phyloP scores from a whole-genome alignment of 2,329 filamentous ascomycete genomes.

The Ceratocystis eucalypticola region DNA sequence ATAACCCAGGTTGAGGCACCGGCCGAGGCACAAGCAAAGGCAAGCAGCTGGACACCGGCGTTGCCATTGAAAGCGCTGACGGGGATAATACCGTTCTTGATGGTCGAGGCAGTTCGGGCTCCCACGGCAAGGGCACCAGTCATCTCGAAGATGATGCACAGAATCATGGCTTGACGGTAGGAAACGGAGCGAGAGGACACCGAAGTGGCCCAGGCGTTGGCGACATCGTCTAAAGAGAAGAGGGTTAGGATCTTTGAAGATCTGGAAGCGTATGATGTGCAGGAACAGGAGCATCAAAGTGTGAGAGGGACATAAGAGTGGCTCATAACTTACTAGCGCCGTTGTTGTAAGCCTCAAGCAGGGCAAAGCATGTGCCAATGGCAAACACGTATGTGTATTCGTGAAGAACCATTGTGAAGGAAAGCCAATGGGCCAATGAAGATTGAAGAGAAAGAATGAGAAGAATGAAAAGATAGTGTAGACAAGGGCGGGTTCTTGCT shows the following conservation, averaged over 20 bases:
- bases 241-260: constrained; percentile 6
- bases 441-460: background rate
- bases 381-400: constrained; percentile 59
- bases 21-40: constrained; percentile 50
- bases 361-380: constrained; percentile 62
- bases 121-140: constrained; percentile 53
- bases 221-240: constrained; percentile 55
- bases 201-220: constrained; percentile 69
- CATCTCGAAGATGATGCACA: constrained; percentile 55
- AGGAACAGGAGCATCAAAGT: background rate
- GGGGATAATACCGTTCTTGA: constrained; percentile 66
- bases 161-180: constrained; percentile 54
- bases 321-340: constrained; percentile 50
- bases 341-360: constrained; percentile 68
- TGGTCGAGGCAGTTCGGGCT: constrained; percentile 58
- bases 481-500: background rate
- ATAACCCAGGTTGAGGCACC: constrained; percentile 61
- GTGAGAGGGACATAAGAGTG: background rate
- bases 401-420: constrained; percentile 40
- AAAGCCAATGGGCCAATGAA: background rate
- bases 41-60: constrained; percentile 54
- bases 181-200: constrained; percentile 67
- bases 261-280: background rate
- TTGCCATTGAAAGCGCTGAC: constrained; percentile 43
- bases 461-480: background rate